Evolutionary conservation across 164 flowering plant genomes (phyloP).

Genomic region (Pachysandra terminalis): DNA sequence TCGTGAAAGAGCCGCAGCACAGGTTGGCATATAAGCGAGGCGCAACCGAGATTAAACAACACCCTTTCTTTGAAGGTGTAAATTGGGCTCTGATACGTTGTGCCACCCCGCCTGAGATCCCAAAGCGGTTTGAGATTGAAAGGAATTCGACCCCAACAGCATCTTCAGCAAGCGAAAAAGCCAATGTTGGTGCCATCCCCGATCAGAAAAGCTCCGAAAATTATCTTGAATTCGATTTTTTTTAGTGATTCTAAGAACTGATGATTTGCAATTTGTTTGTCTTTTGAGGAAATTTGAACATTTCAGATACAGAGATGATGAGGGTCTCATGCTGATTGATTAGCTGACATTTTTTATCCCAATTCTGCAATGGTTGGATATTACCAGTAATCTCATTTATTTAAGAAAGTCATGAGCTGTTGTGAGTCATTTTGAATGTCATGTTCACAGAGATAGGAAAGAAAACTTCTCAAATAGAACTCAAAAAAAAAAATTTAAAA

Average conservation of each 20-base stretch:
- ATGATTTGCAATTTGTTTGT: slow-evolving; percentile 22
- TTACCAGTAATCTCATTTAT: slow-evolving; percentile 4
- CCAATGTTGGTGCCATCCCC: slow-evolving; percentile 16
- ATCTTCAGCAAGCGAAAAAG: slow-evolving; percentile 48
- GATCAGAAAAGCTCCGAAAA: slow-evolving; percentile 54
- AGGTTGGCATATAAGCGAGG: slow-evolving; percentile 82
- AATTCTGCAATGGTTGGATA: slow-evolving; percentile 10
- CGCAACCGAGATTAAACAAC: slow-evolving; percentile 86
- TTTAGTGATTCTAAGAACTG: slow-evolving; percentile 31
- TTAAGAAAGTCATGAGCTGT: slow-evolving; percentile 7
- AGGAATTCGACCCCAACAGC: slow-evolving; percentile 33
- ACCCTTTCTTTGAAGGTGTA: slow-evolving; percentile 86
- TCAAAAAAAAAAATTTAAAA: too few relatives aligned
- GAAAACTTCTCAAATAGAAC: too few relatives aligned
- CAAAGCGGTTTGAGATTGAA: slow-evolving; percentile 63
- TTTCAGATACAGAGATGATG: slow-evolving; percentile 9
- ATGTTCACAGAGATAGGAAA: too few relatives aligned
- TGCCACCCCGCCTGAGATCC: slow-evolving; percentile 84
- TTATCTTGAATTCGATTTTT: slow-evolving; percentile 89
- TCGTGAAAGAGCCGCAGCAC: slow-evolving; percentile 81
- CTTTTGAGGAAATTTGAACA: slow-evolving; percentile 11
- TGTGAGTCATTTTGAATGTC: too few relatives aligned
- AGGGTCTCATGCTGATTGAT: slow-evolving; percentile 4
- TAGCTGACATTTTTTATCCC: neutral
- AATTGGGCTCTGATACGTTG: slow-evolving; percentile 91